Base-by-base conservation (phyloP, 139 green algal species). In the Limnomonas spitsbergensis region DNA sequence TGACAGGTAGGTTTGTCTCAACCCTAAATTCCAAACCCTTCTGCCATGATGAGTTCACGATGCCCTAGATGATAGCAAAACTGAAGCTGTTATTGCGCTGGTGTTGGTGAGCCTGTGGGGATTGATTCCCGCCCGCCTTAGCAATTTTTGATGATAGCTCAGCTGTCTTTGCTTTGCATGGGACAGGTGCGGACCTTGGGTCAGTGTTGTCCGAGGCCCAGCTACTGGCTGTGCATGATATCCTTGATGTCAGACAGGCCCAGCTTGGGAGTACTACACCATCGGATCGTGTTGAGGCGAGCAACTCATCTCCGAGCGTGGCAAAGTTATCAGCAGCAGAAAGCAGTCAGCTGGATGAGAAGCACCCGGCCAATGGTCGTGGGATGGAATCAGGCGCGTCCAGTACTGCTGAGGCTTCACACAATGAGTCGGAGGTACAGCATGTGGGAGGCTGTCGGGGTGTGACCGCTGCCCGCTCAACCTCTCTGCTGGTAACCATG, bases 181-280 rank as follows among this genome's bases (percentile, higher is more conserved):
- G n/a, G n/a, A n/a, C 73, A 86, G 81, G 91, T 29, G 93, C 93
- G 26, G 93, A 97, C 83, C 82, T 97, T 69, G 79, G 82, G 1
- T 91, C 90, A 0, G 31, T 97, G 29, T 82, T 97, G 52, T 86
- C 90, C 2, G 93, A 97, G 69, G 92, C 93, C 9, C 90, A 96
- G 85, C 87, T 97, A 38, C 79, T 85, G 20, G 93, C 93, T 47
- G 90, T 93, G 56, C 91, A 96, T 78, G 85, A 91, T 42, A 66
- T 56, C 27, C 69, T 97, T 38, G 89, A 94, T 35, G 53, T 29
- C 26, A 3, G 56, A 0, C 26, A 36, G 68, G 32, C 24, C 26
- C 38, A 3, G 1, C 7, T 6, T 53, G 68, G 4, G 29, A 7
- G 24, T 24, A 32, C 35, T 7, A 47, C 3, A 47, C 9, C 68